A percentile compares a stretch with the other conserved stretches of the same genome.
phyloP scores from a whole-genome alignment of 495 filamentous ascomycete genomes.

The Penicillium tannophilum region DNA sequence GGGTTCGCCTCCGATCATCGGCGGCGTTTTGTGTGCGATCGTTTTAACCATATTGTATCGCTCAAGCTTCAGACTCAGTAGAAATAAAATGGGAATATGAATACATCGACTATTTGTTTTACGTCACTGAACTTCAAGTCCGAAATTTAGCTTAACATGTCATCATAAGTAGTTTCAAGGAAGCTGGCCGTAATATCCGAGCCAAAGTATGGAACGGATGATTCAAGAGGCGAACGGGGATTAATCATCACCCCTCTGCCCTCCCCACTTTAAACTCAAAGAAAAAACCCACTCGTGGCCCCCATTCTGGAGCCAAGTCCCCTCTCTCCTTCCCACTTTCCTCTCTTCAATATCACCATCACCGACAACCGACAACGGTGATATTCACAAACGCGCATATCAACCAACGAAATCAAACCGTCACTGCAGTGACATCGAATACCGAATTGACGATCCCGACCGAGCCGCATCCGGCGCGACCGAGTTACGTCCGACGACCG shows the following conservation, averaged over 20 bases:
- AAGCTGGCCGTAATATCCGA: no score
- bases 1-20: conserved; percentile 8
- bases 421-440: neutral
- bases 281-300: conserved; percentile 21
- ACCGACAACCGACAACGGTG: conserved; percentile 7
- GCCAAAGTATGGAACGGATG: conserved; percentile 1
- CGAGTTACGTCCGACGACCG: conserved; percentile 17
- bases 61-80: neutral
- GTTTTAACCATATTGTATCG: neutral
- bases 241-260: conserved; percentile 28
- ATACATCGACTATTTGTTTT: neutral
- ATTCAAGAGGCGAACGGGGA: conserved; percentile 13
- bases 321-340: conserved; percentile 12
- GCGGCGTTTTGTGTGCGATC: conserved; percentile 2
- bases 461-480: conserved; percentile 28
- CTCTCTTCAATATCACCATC: conserved; percentile 7
- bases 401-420: neutral
- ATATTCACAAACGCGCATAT: neutral
- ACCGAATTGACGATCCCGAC: conserved; percentile 1
- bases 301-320: conserved; percentile 3
- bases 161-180: no score
- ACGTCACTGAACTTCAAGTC: neutral
- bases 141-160: no score
- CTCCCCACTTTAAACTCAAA: conserved; percentile 16
- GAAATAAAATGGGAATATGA: neutral